Evolutionary conservation across 495 filamentous ascomycete species (phyloP).

Genomic region (Neurospora intermedia): DNA sequence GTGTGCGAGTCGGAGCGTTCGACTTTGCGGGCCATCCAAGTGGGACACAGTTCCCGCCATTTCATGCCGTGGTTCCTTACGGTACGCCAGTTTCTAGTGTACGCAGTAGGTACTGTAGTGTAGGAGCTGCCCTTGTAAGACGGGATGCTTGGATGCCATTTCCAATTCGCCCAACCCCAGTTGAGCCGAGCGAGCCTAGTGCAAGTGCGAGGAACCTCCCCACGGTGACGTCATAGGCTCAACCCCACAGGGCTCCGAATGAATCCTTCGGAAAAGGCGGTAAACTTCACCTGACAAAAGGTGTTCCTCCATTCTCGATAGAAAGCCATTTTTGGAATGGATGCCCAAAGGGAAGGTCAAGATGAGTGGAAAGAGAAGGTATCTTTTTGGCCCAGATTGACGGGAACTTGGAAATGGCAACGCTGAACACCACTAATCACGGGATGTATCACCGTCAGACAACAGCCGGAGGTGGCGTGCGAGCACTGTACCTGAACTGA

Average conservation of each 20-base stretch:
- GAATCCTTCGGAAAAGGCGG: background rate
- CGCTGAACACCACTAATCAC: background rate
- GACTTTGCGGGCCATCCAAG: background rate
- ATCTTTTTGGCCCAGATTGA: background rate
- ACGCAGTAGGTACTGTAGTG: background rate
- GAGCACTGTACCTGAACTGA: background rate
- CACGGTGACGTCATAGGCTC: background rate
- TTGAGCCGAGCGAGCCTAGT: background rate
- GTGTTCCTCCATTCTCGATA: background rate
- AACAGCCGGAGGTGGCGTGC: background rate
- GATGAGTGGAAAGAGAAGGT: background rate
- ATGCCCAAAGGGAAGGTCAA: background rate
- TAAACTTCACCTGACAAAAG: background rate
- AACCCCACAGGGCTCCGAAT: background rate
- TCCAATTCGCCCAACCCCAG: background rate
- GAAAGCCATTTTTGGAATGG: background rate
- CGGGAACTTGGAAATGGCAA: background rate
- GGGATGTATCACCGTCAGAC: background rate
- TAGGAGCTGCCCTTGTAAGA: background rate
- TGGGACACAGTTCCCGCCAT: background rate
- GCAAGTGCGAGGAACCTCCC: background rate
- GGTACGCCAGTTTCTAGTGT: background rate
- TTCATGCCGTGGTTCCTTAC: background rate
- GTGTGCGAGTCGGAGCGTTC: background rate
- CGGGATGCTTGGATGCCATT: background rate